A percentile compares a stretch with the other conserved stretches of the same genome.
phyloP scores from a whole-genome alignment of 257 asterid genomes.

The Phtheirospermum japonicum region DNA sequence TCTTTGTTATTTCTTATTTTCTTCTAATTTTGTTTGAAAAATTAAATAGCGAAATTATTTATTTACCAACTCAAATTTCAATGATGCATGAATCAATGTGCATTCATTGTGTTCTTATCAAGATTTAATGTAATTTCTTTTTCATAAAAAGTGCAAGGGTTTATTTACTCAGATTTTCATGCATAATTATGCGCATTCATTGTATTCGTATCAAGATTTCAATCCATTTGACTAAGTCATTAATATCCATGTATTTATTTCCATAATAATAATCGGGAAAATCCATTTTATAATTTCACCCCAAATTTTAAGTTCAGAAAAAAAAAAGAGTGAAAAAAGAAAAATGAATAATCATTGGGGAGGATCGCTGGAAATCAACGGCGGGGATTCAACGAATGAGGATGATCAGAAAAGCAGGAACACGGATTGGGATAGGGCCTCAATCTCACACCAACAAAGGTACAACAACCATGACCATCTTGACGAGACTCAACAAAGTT shows the following conservation, averaged over 20 bases:
- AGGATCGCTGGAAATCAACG: slow-evolving; percentile 67
- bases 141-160: too few species aligned
- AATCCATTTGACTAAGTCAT: slow-evolving; percentile 34
- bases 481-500: slow-evolving; percentile 84
- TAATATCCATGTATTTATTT: too few species aligned
- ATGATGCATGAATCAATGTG: slow-evolving; percentile 22
- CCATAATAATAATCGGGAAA: too few species aligned
- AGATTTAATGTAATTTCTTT: background rate
- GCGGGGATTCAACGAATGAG: slow-evolving; percentile 43
- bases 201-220: slow-evolving; percentile 5
- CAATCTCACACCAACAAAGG: slow-evolving; percentile 37
- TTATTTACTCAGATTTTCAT: too few species aligned
- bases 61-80: background rate
- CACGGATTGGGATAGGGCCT: slow-evolving; percentile 67
- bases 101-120: background rate
- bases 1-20: background rate
- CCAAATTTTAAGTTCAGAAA: background rate
- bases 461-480: slow-evolving; percentile 33
- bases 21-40: background rate
- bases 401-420: slow-evolving; percentile 47
- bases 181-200: background rate
- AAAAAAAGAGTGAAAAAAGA: too few species aligned
- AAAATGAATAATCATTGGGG: slow-evolving; percentile 94
- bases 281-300: too few species aligned
- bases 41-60: background rate